Conservation (phyloP, 768 basidiomycete species). For the Tricholoma flavovirens region DNA sequence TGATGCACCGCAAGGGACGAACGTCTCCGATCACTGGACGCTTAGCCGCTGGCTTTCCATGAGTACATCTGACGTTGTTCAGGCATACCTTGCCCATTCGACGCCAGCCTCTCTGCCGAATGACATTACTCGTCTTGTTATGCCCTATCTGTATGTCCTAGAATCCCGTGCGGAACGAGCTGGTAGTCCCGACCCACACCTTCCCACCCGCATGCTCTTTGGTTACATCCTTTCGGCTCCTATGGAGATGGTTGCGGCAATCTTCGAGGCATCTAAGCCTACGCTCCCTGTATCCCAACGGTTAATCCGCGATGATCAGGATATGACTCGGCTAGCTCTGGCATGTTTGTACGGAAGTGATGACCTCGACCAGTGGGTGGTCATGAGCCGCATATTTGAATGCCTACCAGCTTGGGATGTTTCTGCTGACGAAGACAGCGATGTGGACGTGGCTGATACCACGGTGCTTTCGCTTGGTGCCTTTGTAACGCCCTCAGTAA, state of each 20-base stretch:
- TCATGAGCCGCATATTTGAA: slow-evolving; percentile 91
- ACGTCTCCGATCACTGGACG: slow-evolving; percentile 62
- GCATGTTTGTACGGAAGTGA: slow-evolving; percentile 84
- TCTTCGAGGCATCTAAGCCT: slow-evolving; percentile 91
- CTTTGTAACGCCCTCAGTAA: slow-evolving; percentile 72
- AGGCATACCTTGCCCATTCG: slow-evolving; percentile 72
- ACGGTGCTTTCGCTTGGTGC: slow-evolving; percentile 76
- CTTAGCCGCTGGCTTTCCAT: slow-evolving; percentile 68
- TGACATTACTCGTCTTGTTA: slow-evolving; percentile 72
- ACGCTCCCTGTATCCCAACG: slow-evolving; percentile 67
- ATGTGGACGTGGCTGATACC: slow-evolving; percentile 74
- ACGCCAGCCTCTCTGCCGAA: slow-evolving; percentile 55
- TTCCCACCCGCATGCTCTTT: slow-evolving; percentile 63
- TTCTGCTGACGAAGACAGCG: slow-evolving; percentile 45
- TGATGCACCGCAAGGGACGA: slow-evolving; percentile 53
- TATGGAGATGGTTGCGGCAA: slow-evolving; percentile 59
- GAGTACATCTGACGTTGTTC: slow-evolving; percentile 57
- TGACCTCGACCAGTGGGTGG: slow-evolving; percentile 65
- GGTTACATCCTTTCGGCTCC: slow-evolving; percentile 68
- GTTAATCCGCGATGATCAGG: slow-evolving; percentile 75
- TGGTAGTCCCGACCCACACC: slow-evolving; percentile 59
- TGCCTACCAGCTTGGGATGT: slow-evolving; percentile 91
- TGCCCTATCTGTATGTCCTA: slow-evolving; percentile 91
- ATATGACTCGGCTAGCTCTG: slow-evolving; percentile 80
- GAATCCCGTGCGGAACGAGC: slow-evolving; percentile 83